Evolutionary conservation across 2,329 filamentous ascomycete species (phyloP).

Genomic region (Nigrograna mackinnonii): DNA sequence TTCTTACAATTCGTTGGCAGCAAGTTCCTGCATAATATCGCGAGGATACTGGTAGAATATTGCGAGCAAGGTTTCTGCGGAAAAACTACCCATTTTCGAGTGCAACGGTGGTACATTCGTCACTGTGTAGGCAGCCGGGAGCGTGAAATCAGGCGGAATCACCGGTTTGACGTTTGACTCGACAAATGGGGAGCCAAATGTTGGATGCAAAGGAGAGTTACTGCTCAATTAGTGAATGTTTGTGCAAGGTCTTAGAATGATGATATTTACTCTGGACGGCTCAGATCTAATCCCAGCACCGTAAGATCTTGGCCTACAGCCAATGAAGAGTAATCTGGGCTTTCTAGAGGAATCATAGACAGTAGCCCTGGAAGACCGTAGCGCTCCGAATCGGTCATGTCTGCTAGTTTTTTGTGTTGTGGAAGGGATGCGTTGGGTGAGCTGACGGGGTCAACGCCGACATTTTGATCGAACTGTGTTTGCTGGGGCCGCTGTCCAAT

Average conservation of each 20-base stretch:
- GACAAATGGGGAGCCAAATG: slow-evolving; percentile 66
- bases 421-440: slow-evolving; percentile 37
- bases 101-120: slow-evolving; percentile 67
- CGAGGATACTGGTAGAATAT: slow-evolving; percentile 71
- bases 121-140: slow-evolving; percentile 68
- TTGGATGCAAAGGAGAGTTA: slow-evolving; percentile 62
- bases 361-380: slow-evolving; percentile 65
- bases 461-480: slow-evolving; percentile 34
- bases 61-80: slow-evolving; percentile 68
- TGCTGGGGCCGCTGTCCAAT: slow-evolving; percentile 32
- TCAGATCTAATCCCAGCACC: slow-evolving; percentile 66
- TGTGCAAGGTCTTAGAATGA: neutral
- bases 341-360: slow-evolving; percentile 59
- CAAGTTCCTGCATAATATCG: slow-evolving; percentile 68
- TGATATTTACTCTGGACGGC: slow-evolving; percentile 59
- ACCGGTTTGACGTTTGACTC: slow-evolving; percentile 61
- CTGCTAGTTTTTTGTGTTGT: slow-evolving; percentile 50
- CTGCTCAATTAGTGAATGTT: slow-evolving; percentile 26
- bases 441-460: slow-evolving; percentile 28
- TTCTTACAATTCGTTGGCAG: slow-evolving; percentile 63
- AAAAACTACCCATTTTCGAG: slow-evolving; percentile 61
- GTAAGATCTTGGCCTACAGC: slow-evolving; percentile 68
- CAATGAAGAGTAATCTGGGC: slow-evolving; percentile 53
- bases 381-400: slow-evolving; percentile 64
- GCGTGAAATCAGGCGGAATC: slow-evolving; percentile 62